Conservation (phyloP, 1,284 basidiomycete species). For the Phenoliferia sp. region DNA sequence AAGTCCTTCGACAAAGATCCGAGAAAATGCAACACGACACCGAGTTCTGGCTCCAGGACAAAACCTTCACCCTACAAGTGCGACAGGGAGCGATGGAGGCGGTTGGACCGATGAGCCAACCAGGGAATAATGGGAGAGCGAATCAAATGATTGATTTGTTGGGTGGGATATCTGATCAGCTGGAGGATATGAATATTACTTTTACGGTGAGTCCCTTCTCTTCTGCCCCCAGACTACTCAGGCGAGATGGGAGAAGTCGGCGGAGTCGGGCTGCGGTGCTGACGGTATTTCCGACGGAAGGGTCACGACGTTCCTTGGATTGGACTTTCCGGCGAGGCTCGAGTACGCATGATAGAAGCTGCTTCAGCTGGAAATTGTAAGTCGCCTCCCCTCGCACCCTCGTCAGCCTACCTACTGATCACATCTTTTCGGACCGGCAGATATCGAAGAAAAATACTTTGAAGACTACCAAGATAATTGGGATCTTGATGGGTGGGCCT, state of each 20-base stretch:
- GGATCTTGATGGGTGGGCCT: conserved; percentile 22
- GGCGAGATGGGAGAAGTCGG: not conserved
- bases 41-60: conserved; percentile 23
- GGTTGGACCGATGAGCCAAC: not conserved
- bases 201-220: not conserved
- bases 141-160: conserved; percentile 19
- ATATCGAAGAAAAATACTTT: conserved; percentile 22
- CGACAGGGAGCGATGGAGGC: conserved; percentile 2
- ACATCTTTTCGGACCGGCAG: not conserved
- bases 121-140: conserved; percentile 17
- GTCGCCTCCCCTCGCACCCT: not conserved
- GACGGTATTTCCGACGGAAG: not conserved
- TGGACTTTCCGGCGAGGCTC: conserved; percentile 17
- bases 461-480: conserved; percentile 1
- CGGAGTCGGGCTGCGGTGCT: not conserved
- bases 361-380: conserved; percentile 15
- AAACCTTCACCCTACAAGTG: conserved; percentile 21
- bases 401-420: not conserved
- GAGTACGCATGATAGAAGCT: conserved; percentile 9
- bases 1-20: conserved; percentile 19
- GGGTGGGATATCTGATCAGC: conserved; percentile 11
- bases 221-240: no score
- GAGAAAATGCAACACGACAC: conserved; percentile 20
- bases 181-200: conserved; percentile 26
- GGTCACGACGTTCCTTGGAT: conserved; percentile 27